phyloP scores from a whole-genome alignment of 164 flowering plant genomes.

The Berberis thunbergii region DNA sequence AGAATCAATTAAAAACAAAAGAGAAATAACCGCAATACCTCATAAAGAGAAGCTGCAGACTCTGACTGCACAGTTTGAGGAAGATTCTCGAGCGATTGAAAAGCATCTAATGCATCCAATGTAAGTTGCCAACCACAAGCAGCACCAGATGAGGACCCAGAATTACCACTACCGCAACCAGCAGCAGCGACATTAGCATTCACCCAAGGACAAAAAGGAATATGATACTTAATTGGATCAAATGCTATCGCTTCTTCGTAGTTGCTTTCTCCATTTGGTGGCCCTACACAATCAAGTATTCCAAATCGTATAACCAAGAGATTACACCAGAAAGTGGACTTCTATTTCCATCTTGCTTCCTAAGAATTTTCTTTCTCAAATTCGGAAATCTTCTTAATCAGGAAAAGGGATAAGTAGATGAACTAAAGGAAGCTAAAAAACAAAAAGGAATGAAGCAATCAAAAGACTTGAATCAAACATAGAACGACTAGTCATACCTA shows the following conservation, averaged over 20 bases:
- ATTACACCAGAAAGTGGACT: neutral
- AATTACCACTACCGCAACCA: slow-evolving; percentile 41
- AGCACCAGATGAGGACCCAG: slow-evolving; percentile 37
- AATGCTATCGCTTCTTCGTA: slow-evolving; percentile 73
- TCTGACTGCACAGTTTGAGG: slow-evolving; percentile 77
- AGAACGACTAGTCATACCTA: slow-evolving; percentile 25
- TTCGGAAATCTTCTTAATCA: too few relatives aligned
- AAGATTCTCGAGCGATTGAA: slow-evolving; percentile 50
- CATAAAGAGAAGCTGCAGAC: slow-evolving; percentile 88
- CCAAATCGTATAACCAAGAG: neutral
- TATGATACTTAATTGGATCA: slow-evolving; percentile 88
- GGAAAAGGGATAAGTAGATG: neutral
- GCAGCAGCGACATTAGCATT: slow-evolving; percentile 99
- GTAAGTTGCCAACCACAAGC: slow-evolving; percentile 93
- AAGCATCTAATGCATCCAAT: slow-evolving; percentile 81
- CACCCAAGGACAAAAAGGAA: slow-evolving; percentile 92
- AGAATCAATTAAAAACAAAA: too few relatives aligned
- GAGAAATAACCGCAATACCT: slow-evolving; percentile 32
- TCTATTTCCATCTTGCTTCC: neutral
- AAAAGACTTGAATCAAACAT: neutral
- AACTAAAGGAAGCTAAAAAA: neutral
- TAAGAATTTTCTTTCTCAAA: neutral
- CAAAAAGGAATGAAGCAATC: neutral
- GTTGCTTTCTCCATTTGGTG: slow-evolving; percentile 81
- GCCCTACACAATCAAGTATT: slow-evolving; percentile 35